Evolutionary conservation across 805 yeast species (phyloP).

Genomic region (Debaryomyces hansenii): DNA sequence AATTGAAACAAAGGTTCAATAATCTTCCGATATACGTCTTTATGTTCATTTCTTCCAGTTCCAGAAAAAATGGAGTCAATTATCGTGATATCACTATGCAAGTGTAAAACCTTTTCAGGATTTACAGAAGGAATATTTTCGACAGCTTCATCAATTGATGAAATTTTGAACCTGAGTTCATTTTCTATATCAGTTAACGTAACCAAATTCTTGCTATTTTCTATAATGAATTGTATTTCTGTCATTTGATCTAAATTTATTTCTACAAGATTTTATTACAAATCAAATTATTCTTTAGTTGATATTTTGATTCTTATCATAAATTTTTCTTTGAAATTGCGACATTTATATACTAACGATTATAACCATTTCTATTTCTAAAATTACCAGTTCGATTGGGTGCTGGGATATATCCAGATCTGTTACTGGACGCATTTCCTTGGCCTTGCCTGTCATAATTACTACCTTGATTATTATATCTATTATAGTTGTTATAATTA

Average conservation of each 20-base stretch:
- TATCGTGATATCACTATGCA: constrained; percentile 20
- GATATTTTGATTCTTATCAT: neutral
- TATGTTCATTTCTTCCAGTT: constrained; percentile 30
- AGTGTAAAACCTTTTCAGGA: constrained; percentile 1
- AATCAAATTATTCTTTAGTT: neutral
- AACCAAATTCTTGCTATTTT: neutral
- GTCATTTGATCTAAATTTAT: neutral
- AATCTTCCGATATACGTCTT: constrained; percentile 40
- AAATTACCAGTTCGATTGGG: constrained; percentile 3
- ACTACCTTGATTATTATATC: neutral
- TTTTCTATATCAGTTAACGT: neutral
- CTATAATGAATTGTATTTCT: neutral
- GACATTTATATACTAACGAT: neutral
- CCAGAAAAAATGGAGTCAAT: constrained; percentile 57
- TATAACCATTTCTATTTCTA: constrained; percentile 4
- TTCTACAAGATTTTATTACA: no score
- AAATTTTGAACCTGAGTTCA: neutral
- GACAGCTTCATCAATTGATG: neutral
- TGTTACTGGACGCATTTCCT: neutral
- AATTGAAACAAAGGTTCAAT: constrained; percentile 48
- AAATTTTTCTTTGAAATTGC: neutral
- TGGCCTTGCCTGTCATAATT: neutral
- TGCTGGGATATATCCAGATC: neutral
- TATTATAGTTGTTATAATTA: constrained; percentile 5
- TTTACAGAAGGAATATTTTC: neutral